Evolutionary conservation across 495 filamentous ascomycete genomes (phyloP).

Genomic region (Cercophora newfieldiana): DNA sequence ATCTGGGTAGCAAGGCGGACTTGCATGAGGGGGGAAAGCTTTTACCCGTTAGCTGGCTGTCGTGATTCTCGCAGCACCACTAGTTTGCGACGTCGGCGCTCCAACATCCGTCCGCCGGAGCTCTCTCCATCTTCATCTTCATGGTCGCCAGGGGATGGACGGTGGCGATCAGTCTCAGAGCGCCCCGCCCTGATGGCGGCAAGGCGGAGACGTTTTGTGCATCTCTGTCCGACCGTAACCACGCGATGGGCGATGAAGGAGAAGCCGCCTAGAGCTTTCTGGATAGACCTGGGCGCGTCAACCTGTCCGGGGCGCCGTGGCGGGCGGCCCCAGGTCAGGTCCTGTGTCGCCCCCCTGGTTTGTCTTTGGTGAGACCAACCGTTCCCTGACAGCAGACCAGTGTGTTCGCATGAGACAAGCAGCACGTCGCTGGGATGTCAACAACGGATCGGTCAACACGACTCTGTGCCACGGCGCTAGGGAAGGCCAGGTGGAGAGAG

Average conservation of each 20-base stretch:
- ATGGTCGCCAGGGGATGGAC: not conserved
- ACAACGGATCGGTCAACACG: conserved; percentile 13
- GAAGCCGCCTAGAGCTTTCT: not conserved
- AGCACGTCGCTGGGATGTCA: conserved; percentile 22
- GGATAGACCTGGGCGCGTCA: conserved; percentile 5
- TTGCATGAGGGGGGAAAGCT: not conserved
- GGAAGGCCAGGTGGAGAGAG: conserved; percentile 19
- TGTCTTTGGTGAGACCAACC: conserved; percentile 21
- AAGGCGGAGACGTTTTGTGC: conserved; percentile 9
- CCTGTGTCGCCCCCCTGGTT: conserved; percentile 13
- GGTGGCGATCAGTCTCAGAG: not conserved
- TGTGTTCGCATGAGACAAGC: conserved; percentile 24
- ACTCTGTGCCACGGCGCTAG: conserved; percentile 25
- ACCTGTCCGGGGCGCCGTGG: conserved; percentile 11
- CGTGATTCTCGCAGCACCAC: not conserved
- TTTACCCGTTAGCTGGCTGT: not conserved
- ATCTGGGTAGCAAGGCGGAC: not conserved
- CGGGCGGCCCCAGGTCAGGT: not conserved
- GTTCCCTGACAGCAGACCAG: conserved; percentile 23
- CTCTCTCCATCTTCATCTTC: not conserved
- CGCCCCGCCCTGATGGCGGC: conserved; percentile 16
- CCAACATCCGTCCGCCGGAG: not conserved
- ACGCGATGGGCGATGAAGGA: conserved; percentile 16
- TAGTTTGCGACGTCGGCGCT: not conserved
- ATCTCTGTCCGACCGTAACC: conserved; percentile 22